These are phyloP conservation scores for Plantago major DNA, from an alignment of 257 asterid genomes.

Conservation along the genomic window DNA sequence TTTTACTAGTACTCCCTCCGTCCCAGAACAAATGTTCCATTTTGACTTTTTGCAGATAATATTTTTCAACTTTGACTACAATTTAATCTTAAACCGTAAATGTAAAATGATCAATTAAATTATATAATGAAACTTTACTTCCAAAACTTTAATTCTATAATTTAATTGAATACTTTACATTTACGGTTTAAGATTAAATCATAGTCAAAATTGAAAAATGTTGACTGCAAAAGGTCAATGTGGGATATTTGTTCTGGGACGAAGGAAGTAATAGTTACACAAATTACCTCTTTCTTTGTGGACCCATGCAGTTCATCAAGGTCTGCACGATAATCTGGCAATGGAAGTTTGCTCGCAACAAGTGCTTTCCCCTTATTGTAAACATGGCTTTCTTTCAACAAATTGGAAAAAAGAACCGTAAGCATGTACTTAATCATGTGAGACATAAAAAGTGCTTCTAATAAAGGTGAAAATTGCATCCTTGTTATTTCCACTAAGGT, in stretches of 20 bases:
- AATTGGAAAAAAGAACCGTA: slow-evolving; percentile 29
- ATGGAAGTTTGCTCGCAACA: slow-evolving; percentile 83
- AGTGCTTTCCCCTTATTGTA: slow-evolving; percentile 88
- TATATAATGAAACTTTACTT: no score
- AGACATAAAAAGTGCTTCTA: background rate
- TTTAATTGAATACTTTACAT: no score
- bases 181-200: no score
- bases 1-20: no score
- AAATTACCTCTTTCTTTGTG: slow-evolving; percentile 70
- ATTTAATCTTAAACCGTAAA: no score
- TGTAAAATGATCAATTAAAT: no score
- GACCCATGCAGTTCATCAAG: slow-evolving; percentile 93
- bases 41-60: no score
- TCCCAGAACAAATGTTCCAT: no score
- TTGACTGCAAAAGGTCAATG: slow-evolving; percentile 10
- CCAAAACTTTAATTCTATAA: no score
- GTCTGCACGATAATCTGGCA: slow-evolving; percentile 96
- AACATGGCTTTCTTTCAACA: slow-evolving; percentile 86
- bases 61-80: no score
- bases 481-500: no score
- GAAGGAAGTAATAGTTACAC: slow-evolving; percentile 14
- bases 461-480: background rate
- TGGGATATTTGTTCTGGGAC: slow-evolving; percentile 13
- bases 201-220: background rate
- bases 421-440: slow-evolving; percentile 3